Evolutionary conservation across 2,329 filamentous ascomycete species (phyloP), one percentile per base, ranked within the genome.

Genomic region (Pseudocercospora fuligena): DNA sequence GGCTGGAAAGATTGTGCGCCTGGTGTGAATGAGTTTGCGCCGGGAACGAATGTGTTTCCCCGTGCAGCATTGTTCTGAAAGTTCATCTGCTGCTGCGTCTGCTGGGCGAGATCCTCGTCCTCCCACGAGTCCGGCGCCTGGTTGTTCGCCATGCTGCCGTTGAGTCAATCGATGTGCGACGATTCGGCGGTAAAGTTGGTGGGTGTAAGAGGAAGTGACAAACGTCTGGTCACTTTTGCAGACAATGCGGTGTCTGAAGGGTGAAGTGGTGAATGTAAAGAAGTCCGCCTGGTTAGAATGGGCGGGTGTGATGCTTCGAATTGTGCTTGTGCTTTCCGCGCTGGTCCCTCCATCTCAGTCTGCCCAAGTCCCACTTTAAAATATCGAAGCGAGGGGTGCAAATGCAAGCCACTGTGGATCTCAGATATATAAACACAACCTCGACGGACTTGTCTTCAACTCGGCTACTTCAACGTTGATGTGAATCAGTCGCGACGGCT

Each of bases 91-190:
- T 78, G 78, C 69, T 79, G 78, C 6, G 78, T 74, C 73, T 80
- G 78, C 58, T 76, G 73, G 58, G 78, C 72, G 65, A 80, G 75
- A 53, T 77, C 73, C 54, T 79, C 73, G 71, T 80, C 78, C 83
- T 98, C 94, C 92, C 95, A 98, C 69, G 93, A 97, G 80, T 97
- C 76, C 47, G 73, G 71, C 53, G 64, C 65, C 61, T 69, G 71
- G 64, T 65, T 65, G 71, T 74, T 73, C 59, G 73, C 70, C 73
- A 75, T 75, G 56, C 27, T 23, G 21, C 14, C 47, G 61, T 29
- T 27, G 64, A 68, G 66, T 66, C 64, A 64, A 60, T 64, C 53
- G 49, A 33, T 21, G 31, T 21, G 36, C 33, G 54, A 31, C 57
- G 51, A n/a, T 27, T 56, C 8, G 62, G 40, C 43, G 43, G 7